A percentile compares a stretch with the other conserved stretches of the same genome.
Evolutionary conservation across 805 yeast species (phyloP).

Genomic region (Isabelozyma rhagii): DNA sequence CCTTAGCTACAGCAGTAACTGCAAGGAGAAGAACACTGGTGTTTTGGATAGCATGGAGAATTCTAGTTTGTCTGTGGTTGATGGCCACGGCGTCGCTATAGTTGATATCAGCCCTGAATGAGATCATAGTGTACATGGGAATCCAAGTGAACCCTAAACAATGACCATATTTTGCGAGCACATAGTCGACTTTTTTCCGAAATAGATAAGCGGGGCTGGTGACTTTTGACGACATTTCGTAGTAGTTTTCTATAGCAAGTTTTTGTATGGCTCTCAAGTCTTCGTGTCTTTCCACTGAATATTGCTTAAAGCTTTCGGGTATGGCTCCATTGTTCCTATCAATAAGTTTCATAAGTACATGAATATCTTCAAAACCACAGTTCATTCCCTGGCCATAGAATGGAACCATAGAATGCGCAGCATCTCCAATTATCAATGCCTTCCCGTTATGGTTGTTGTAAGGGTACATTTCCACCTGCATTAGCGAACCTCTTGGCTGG

Average conservation of each 20-base stretch:
- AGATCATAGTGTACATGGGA: conserved; percentile 89
- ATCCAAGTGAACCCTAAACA: conserved; percentile 56
- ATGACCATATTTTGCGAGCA: conserved; percentile 56
- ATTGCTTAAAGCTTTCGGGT: conserved; percentile 48
- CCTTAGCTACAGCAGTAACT: conserved; percentile 4
- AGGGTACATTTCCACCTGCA: conserved; percentile 68
- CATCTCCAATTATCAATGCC: conserved; percentile 79
- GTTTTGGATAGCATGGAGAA: conserved; percentile 37
- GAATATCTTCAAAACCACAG: conserved; percentile 91
- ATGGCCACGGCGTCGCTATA: conserved; percentile 65
- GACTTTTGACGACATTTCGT: conserved; percentile 85
- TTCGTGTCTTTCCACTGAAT: conserved; percentile 52
- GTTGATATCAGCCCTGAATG: conserved; percentile 79
- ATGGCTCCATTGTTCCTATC: conserved; percentile 34
- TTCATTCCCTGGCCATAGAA: conserved; percentile 97
- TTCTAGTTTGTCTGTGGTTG: conserved; percentile 51
- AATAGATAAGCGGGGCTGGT: conserved; percentile 55
- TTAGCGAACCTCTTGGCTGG: conserved; percentile 74
- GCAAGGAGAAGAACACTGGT: conserved; percentile 3
- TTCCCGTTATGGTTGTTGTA: conserved; percentile 61
- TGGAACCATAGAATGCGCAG: conserved; percentile 98
- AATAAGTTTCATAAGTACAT: conserved; percentile 54
- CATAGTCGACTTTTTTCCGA: conserved; percentile 65
- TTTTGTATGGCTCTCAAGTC: conserved; percentile 76
- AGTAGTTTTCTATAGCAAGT: conserved; percentile 75